These are phyloP conservation scores for Ogataea trehalophila DNA, from an alignment of 805 yeast species.

Conservation along the genomic window DNA sequence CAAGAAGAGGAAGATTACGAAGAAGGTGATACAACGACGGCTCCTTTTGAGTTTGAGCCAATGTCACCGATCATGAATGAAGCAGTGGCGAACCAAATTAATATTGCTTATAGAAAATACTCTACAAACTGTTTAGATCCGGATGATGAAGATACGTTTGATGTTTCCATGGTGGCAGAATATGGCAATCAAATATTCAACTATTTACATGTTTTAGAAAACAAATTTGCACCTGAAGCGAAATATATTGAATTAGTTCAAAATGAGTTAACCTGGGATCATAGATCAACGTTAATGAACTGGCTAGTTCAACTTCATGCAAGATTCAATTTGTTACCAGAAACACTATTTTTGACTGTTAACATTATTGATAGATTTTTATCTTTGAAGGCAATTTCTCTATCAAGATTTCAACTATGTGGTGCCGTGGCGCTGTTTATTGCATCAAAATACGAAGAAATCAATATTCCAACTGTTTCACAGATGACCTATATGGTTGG, in stretches of 20 bases:
- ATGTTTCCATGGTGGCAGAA: constrained; percentile 89
- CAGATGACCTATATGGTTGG: constrained; percentile 84
- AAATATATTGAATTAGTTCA: constrained; percentile 71
- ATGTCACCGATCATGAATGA: constrained; percentile 55
- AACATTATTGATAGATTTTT: constrained; percentile 84
- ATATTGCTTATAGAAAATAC: constrained; percentile 45
- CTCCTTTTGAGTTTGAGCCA: constrained; percentile 34
- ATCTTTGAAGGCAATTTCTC: constrained; percentile 64
- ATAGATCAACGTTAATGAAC: constrained; percentile 79
- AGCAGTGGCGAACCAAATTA: constrained; percentile 45
- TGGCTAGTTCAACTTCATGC: constrained; percentile 89
- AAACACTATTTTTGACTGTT: constrained; percentile 75
- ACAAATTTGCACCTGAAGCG: constrained; percentile 64
- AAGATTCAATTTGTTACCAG: constrained; percentile 77
- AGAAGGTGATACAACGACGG: background rate
- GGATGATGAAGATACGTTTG: constrained; percentile 78
- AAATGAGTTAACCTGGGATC: constrained; percentile 67
- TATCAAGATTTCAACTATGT: constrained; percentile 84
- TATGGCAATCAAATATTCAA: constrained; percentile 84
- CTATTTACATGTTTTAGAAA: constrained; percentile 68
- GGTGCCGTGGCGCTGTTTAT: constrained; percentile 87
- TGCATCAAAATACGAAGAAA: constrained; percentile 94
- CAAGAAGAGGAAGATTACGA: constrained; percentile 11
- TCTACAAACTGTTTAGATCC: constrained; percentile 55
- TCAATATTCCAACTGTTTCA: constrained; percentile 78